Base-by-base conservation (phyloP, 2,329 filamentous ascomycete genomes). In the Chrysosphaeria jannelii region DNA sequence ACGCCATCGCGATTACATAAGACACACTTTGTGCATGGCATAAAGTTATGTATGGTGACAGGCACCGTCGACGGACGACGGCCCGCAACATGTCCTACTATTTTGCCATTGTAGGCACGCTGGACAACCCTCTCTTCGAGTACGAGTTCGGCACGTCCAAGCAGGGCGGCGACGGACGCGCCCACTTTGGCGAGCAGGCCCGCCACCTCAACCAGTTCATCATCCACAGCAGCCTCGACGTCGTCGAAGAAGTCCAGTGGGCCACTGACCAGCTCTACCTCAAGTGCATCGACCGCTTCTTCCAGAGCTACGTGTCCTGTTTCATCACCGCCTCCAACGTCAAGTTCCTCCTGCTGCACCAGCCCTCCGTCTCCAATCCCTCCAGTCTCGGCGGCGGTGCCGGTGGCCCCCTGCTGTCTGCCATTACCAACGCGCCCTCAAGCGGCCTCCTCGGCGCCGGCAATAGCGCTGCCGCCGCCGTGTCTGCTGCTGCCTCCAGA, bases 161-260 rank as follows among this genome's bases (percentile, higher is more conserved):
- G 46, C 70, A 78, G 36, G 79, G 81, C 47, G 81, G 81, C 41
- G 85, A 93, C 52, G 85, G 85, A 35, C 56, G 78, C 41, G 61
- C 81, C 29, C 71, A 74, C 39, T 93, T 91, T 53, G 63, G 60
- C 28, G 74, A 89, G 33, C 68, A 88, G 38, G 71, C 81, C 25
- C 66, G 75, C 31, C 75, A 89, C 44, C 70, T 91, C 55, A 91
- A 91, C 49, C 85, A 91, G 45, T 93, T 97, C 50, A 76, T 93
- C 40, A 65, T 90, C 15, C 81, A 97, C 49, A 79, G 75, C 34
- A 74, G 74, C 33, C 53, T 97, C 27, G 85, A 97, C 43, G 75
- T 93, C 21, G 72, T 90, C 24, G 85, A 97, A 48, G 85, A 97
- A 45, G 65, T 81, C 14, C 85, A 93, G 48, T 97, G 85, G 81